Evolutionary conservation across 1,284 basidiomycete species (phyloP).

Genomic region (Thelephora terrestris): DNA sequence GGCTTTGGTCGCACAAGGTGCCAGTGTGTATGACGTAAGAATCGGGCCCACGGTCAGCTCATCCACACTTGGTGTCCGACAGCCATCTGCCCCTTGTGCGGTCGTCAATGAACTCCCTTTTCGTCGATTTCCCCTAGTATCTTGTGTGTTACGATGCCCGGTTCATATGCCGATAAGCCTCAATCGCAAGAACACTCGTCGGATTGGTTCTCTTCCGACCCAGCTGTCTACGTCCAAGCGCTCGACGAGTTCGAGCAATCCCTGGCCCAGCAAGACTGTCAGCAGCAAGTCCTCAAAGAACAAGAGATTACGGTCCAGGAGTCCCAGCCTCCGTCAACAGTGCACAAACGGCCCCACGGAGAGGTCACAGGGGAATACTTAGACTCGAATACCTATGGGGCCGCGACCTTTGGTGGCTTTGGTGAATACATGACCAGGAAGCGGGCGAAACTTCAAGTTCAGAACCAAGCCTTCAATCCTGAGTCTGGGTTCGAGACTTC

Average conservation of each 20-base stretch:
- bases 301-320: too few relatives aligned
- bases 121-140: too few relatives aligned
- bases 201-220: neutral
- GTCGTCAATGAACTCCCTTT: too few relatives aligned
- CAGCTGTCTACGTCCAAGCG: neutral
- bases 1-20: too few relatives aligned
- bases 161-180: too few relatives aligned
- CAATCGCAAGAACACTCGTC: neutral
- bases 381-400: constrained; percentile 52
- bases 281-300: neutral
- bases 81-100: too few relatives aligned
- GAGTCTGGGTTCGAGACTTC: neutral
- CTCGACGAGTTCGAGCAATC: neutral
- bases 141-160: too few relatives aligned
- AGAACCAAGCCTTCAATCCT: constrained; percentile 43
- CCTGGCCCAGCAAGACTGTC: neutral
- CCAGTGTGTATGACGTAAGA: too few relatives aligned
- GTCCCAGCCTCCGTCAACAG: too few relatives aligned
- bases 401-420: constrained; percentile 73
- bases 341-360: neutral
- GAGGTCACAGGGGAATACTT: constrained; percentile 13
- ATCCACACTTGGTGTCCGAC: too few relatives aligned
- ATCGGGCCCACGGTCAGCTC: too few relatives aligned
- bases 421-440: constrained; percentile 87
- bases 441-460: constrained; percentile 82